Evolutionary conservation across 768 basidiomycete genomes (phyloP).

Genomic region (Suillus plorans): DNA sequence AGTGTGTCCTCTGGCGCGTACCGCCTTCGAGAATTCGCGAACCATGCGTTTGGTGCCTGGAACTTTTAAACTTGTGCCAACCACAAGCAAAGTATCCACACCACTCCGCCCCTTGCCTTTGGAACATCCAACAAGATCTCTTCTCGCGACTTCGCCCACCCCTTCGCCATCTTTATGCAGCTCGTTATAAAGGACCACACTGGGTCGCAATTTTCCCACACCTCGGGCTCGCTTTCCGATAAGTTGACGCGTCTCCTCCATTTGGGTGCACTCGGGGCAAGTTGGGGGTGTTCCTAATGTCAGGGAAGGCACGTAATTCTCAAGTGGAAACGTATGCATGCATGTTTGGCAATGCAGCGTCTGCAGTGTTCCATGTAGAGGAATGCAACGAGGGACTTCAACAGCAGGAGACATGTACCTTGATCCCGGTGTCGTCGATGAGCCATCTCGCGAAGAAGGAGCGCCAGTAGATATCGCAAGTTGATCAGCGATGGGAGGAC

Average conservation of each 20-base stretch:
- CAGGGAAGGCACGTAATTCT: slow-evolving; percentile 59
- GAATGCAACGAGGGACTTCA: slow-evolving; percentile 79
- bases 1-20: slow-evolving; percentile 48
- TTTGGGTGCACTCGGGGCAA: slow-evolving; percentile 77
- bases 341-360: slow-evolving; percentile 81
- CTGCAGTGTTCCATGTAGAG: slow-evolving; percentile 85
- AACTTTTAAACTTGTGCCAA: slow-evolving; percentile 85
- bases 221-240: slow-evolving; percentile 78
- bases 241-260: slow-evolving; percentile 68
- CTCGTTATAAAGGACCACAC: slow-evolving; percentile 91
- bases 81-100: slow-evolving; percentile 84
- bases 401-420: slow-evolving; percentile 51
- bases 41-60: slow-evolving; percentile 93
- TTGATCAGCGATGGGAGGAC: slow-evolving; percentile 16
- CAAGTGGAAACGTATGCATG: slow-evolving; percentile 67
- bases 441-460: slow-evolving; percentile 17
- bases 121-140: slow-evolving; percentile 72
- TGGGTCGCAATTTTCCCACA: slow-evolving; percentile 78
- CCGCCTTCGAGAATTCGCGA: slow-evolving; percentile 81
- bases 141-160: slow-evolving; percentile 81
- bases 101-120: slow-evolving; percentile 68
- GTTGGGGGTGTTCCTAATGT: slow-evolving; percentile 61
- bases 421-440: slow-evolving; percentile 24
- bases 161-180: slow-evolving; percentile 83
- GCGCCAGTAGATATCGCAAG: slow-evolving; percentile 10